A percentile compares a stretch with the other conserved stretches of the same genome.
Evolutionary conservation across 257 asterid genomes (phyloP).

Genomic region (Coffea canephora): DNA sequence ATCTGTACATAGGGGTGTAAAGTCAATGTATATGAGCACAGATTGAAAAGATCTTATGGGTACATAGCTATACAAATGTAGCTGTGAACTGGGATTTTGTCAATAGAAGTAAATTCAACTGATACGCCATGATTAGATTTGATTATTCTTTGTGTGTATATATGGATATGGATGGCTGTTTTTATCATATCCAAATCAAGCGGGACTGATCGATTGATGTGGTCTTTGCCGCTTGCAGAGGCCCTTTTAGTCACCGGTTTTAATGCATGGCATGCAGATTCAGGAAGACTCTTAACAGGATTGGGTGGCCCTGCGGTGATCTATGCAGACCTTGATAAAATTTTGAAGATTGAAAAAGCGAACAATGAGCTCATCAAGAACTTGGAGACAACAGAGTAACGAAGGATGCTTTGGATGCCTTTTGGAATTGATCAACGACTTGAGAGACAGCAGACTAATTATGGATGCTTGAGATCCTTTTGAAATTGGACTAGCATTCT

Average conservation of each 20-base stretch:
- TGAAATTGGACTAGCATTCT: background rate
- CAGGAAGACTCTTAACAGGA: background rate
- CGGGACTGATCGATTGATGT: constrained; percentile 20
- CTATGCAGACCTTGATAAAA: background rate
- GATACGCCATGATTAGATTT: constrained; percentile 35
- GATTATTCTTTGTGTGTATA: constrained; percentile 20
- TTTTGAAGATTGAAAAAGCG: background rate
- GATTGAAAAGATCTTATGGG: constrained; percentile 1
- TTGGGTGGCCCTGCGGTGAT: constrained; percentile 7
- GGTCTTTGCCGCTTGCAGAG: background rate
- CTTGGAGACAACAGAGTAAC: too few species aligned
- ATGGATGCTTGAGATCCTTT: background rate
- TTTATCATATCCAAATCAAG: constrained; percentile 10
- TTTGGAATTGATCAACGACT: too few species aligned
- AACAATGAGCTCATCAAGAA: too few species aligned
- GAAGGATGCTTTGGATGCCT: background rate
- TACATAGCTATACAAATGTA: background rate
- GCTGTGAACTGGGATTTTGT: constrained; percentile 16
- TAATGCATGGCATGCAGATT: background rate
- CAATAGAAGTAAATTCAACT: constrained; percentile 29
- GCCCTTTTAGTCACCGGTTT: background rate
- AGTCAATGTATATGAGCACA: background rate
- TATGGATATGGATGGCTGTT: constrained; percentile 10
- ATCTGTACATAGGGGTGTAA: background rate
- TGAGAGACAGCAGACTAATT: too few species aligned